Evolutionary conservation across 306 rosid species (phyloP).

Genomic region (Trichosanthes cucumerina): DNA sequence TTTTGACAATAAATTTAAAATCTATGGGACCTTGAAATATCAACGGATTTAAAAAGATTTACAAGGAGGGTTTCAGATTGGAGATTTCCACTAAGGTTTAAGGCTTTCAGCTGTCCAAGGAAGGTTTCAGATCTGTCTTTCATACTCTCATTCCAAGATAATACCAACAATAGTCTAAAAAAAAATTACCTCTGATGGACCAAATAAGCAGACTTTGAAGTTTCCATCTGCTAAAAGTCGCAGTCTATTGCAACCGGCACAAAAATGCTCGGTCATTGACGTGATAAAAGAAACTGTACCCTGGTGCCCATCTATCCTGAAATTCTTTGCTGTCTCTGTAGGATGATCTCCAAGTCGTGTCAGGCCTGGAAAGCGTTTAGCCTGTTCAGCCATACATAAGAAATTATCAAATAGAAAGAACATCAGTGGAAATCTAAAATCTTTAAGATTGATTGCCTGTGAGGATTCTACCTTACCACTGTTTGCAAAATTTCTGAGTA

Average conservation of each 20-base stretch:
- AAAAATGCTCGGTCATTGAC: conserved; percentile 94
- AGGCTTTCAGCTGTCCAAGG: background rate
- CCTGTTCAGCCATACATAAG: conserved; percentile 32
- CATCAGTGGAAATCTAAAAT: background rate
- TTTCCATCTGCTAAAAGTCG: conserved; percentile 91
- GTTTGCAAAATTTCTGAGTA: conserved; percentile 79
- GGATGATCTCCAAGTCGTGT: conserved; percentile 70
- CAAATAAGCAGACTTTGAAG: conserved; percentile 92
- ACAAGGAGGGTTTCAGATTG: background rate
- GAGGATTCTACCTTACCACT: conserved; percentile 87
- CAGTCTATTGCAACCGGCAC: conserved; percentile 96
- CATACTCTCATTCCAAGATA: conserved; percentile 11
- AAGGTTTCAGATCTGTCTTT: background rate
- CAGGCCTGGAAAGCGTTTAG: conserved; percentile 33
- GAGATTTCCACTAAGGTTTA: background rate
- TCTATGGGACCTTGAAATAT: background rate
- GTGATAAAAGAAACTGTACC: conserved; percentile 85
- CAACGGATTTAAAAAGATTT: background rate
- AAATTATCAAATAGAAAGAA: conserved; percentile 12
- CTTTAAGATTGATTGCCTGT: conserved; percentile 16
- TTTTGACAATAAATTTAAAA: background rate
- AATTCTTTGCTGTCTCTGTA: conserved; percentile 90
- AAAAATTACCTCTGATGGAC: conserved; percentile 77
- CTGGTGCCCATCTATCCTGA: conserved; percentile 56
- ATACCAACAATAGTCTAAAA: conserved; percentile 5